Base-by-base conservation (phyloP, 345 rosid species). In the Pelargonium nanum region DNA sequence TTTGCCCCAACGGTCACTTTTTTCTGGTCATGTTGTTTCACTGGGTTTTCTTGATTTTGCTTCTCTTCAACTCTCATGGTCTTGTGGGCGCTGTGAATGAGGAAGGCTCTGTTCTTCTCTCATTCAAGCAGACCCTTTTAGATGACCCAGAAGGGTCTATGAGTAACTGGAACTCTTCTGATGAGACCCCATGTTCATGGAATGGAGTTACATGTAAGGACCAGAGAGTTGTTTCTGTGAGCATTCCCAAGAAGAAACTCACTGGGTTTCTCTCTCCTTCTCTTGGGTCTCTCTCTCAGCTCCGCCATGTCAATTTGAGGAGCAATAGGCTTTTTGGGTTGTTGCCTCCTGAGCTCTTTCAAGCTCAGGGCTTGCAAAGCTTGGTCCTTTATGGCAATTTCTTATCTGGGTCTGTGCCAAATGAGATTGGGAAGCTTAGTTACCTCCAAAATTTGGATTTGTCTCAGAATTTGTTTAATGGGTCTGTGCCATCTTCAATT, bases 301-400 rank as follows among this genome's bases (percentile, higher is more conserved):
- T 92, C 68, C 78, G 77, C 45, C 85, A 72, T 51, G 26, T 89
- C 32, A 77, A 84, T 70, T 85, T 92, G 48, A 77, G 80, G 76
- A 67, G 77, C 67, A 92, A 89, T 78, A 58, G 67, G 59, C 72
- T 92, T 63, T 73, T 26, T n/a, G 97, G 95, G 57, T 61, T 22
- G 55, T 65, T 92, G 63, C 95, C 98, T 5, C 19, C 68, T 4
- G 73, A 75, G 60, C 75, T 89, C 63, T 83, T 83, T 60, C 61
- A 8, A 53, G 83, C 75, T 23, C 60, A 60, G 22, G 77, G 84
- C 25, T 72, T 92, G 26, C 92, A 85, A 68, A 85, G 87, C 64
- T 70, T 92, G 80, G 79, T 85, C 28, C 79, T 89, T 61, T 83
- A 85, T 0, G 82, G 87, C n/a, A 92, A 92, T 79, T 69, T 86